Evolutionary conservation across 2,329 filamentous ascomycete genomes (phyloP), one percentile per base, ranked within the genome.

Genomic region (Macrophomina phaseolina): DNA sequence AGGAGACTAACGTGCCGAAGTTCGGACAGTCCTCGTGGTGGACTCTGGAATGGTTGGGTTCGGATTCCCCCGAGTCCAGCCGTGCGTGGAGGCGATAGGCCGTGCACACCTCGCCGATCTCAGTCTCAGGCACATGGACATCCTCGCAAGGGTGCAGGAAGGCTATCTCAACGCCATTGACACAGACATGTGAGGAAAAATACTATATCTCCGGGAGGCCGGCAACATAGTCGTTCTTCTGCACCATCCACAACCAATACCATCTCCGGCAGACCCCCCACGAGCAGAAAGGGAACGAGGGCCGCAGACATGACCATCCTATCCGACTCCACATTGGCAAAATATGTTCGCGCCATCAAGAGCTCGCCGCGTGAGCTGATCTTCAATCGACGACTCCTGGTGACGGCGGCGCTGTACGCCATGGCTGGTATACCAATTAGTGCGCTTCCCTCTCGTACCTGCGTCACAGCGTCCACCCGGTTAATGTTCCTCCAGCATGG

Each of bases 401-500:
- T 70, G n/a, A 66, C 69, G 3, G 69, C 68, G 28, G 69, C 70
- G 7, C 32, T 71, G 30, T 71, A 70, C 40, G 70, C 70, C 28
- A 69, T 67, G 67, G 58, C 52, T 42, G 69, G 70, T 40, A 68
- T 71, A 30, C 68, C 70, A 5, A 66, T 71, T 14, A 66, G 68
- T 70, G 40, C 62, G 68, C 30, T 52, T 52, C 18, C 42, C 6
- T 14, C 48, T 16, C 40, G 34, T 62, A 8, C 30, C 48, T 51
- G 48, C 3, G 9, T 30, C 23, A 51, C 28, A 51, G 5, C 18
- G 23, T 51, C 14, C 8, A 65, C 40, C 45, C 9, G 46, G 55
- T 12, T 42, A 16, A 51, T 32, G 4, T 40, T 49, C 5, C 7
- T 30, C 45, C 55, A 76, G 76, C 73, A 40, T 79, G 74, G 76